A percentile compares a stretch with the other conserved stretches of the same genome.
These are phyloP conservation scores for Coniella lustricola DNA, from an alignment of 2,329 filamentous ascomycete species.

Conservation along the genomic window DNA sequence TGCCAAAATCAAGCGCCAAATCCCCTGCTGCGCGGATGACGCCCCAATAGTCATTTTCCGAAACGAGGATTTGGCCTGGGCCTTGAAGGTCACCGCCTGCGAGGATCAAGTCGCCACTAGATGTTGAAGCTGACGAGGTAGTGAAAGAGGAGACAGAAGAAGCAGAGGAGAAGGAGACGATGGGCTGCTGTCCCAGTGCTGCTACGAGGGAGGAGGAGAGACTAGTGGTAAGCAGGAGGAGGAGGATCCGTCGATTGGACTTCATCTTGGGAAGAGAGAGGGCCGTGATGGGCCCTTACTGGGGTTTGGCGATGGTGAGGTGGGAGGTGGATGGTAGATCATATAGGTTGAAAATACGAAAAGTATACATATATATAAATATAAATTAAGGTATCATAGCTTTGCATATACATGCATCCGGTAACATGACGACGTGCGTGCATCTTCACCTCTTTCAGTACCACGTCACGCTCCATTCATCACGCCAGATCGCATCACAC, in stretches of 20 bases:
- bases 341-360: not conserved
- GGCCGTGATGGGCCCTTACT: no score
- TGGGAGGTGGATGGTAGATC: no score
- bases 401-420: no score
- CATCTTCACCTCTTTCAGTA: not conserved
- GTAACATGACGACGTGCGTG: no score
- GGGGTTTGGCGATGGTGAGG: no score
- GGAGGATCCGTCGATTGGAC: no score
- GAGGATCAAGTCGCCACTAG: slow-evolving; percentile 27
- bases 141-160: not conserved
- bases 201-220: slow-evolving; percentile 17
- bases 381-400: not conserved
- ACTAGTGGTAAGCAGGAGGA: not conserved
- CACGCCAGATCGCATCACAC: not conserved
- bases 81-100: slow-evolving; percentile 29
- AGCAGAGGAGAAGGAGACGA: slow-evolving; percentile 32
- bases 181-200: slow-evolving; percentile 43
- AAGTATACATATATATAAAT: not conserved
- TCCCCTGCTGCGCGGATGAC: slow-evolving; percentile 62
- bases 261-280: no score
- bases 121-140: no score
- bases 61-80: slow-evolving; percentile 46
- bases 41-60: slow-evolving; percentile 56
- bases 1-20: slow-evolving; percentile 60
- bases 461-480: not conserved